Base-by-base conservation (phyloP, 106 monocot genomes). In the Narthecium ossifragum region DNA sequence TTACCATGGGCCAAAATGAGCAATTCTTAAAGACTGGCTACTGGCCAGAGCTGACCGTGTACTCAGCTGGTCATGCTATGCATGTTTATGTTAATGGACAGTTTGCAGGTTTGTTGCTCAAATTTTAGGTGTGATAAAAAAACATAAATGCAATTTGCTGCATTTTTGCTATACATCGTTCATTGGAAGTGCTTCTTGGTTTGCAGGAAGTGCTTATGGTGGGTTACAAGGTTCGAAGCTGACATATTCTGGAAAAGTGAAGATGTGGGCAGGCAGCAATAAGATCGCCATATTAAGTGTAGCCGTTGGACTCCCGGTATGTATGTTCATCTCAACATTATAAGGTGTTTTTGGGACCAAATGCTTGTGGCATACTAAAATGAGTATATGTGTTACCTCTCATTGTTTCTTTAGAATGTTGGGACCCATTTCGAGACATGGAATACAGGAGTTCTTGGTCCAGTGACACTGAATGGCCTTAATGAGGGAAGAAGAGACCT, bases 391-490 rank as follows among this genome's bases (percentile, higher is more conserved):
- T n/a, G n/a, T n/a, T n/a, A n/a, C n/a, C n/a, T n/a, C n/a, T n/a
- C n/a, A n/a, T n/a, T n/a, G n/a, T 58, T 55, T 8, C 50, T 38
- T 10, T 21, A 85, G 87, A 87, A 87, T 46, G 67, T 72, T 9
- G 87, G 87, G 14, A 61, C 23, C 30, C 87, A 87, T 65, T 87
- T 72, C 40, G 87, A 87, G 68, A 75, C 62, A 32, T 81, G 81
- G 87, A 87, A 87, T 61, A 57, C 69, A 48, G 87, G 87, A 21
- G 73, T 87, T 67, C 75, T 82, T 69, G 87, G 87, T 54, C 87
- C 87, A 30, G 87, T 87, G 24, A 65, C 65, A 1, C 61, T 87
- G 6, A 49, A 57, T 33, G 87, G 87, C 31, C 87, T 79, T 45
- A 75, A 78, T 21, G 75, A 67, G 46, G 82, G 82, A 30, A 75